Base-by-base conservation (phyloP, 2,329 filamentous ascomycete species). In the Colletotrichum endophyticum region DNA sequence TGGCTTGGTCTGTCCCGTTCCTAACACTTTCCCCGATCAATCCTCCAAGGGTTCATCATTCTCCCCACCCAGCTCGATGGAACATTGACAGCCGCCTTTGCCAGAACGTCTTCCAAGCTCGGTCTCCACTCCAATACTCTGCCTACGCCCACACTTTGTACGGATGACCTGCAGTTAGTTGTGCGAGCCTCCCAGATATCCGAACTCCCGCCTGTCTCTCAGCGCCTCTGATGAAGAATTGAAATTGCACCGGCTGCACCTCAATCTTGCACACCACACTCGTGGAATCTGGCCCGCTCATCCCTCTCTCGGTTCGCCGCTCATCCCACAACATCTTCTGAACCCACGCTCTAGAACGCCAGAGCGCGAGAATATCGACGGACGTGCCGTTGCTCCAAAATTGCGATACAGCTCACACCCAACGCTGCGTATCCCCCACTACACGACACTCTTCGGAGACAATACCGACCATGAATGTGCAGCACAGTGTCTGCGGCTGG, bases 21-120 rank as follows among this genome's bases (percentile, higher is more conserved):
- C 66, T 64, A 73, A 61, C 61, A 59, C 25, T 49, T 57, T 61
- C 44, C 70, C 57, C 70, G 64, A 76, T 76, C 70, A 70, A 76
- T 69, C 70, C 56, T 73, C 71, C 64, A 76, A 73, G 70, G 73
- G 73, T 73, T 73, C 70, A 76, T 73, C 73, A 8, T 64, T 44
- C 32, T 44, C 73, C 34, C 57, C 70, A 70, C 70, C 64, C 44
- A 70, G 64, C 22, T 34, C 28, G 49, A 69, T 59, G 49, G 70
- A 66, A 69, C 70, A 69, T 19, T 69, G 73, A 73, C 70, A 76
- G 70, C 70, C 64, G 73, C 70, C 59, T 64, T 73, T 73, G 73
- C 73, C 70, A 75, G 56, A 72, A 44, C 11, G 39, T 56, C 70
- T 27, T 70, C 8, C 34, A n/a, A 39, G n/a, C 30, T n/a, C 57